phyloP scores from a whole-genome alignment of 2,329 filamentous ascomycete species.

The Alternaria arbusti region DNA sequence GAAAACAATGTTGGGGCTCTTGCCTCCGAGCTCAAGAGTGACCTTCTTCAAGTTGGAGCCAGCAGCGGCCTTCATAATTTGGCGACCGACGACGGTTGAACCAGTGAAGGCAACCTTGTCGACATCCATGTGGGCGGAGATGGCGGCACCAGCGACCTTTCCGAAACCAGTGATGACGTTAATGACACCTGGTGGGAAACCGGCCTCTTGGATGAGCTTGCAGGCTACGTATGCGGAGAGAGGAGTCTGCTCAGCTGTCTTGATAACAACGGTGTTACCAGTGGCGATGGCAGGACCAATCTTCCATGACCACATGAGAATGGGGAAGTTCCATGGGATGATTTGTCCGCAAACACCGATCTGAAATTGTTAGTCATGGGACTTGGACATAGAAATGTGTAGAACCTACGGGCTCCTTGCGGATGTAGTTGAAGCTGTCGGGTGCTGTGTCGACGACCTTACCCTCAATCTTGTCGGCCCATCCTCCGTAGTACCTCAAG shows the following conservation, averaged over 20 bases:
- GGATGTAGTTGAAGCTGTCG: slow-evolving; percentile 84
- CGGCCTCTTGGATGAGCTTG: slow-evolving; percentile 73
- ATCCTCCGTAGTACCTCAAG: slow-evolving; percentile 87
- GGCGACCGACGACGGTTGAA: slow-evolving; percentile 73
- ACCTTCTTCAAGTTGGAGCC: slow-evolving; percentile 82
- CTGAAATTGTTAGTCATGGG: slow-evolving; percentile 44
- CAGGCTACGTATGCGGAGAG: slow-evolving; percentile 71
- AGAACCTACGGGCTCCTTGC: slow-evolving; percentile 70
- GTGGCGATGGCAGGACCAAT: slow-evolving; percentile 74
- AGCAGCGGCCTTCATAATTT: slow-evolving; percentile 82
- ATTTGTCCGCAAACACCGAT: slow-evolving; percentile 85
- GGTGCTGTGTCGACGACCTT: slow-evolving; percentile 82
- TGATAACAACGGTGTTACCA: slow-evolving; percentile 75
- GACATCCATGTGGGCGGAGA: slow-evolving; percentile 77
- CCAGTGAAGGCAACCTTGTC: slow-evolving; percentile 87
- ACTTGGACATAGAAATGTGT: not conserved
- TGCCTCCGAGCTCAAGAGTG: slow-evolving; percentile 79
- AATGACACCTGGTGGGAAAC: slow-evolving; percentile 78
- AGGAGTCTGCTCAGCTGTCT: slow-evolving; percentile 79
- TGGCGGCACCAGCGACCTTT: slow-evolving; percentile 76
- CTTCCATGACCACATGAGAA: slow-evolving; percentile 86
- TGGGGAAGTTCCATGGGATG: slow-evolving; percentile 88
- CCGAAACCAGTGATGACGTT: slow-evolving; percentile 82
- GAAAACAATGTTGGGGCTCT: slow-evolving; percentile 82
- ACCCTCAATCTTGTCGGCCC: slow-evolving; percentile 90